Conservation (phyloP, 495 filamentous ascomycete species). For the Trichoderma reesei region DNA sequence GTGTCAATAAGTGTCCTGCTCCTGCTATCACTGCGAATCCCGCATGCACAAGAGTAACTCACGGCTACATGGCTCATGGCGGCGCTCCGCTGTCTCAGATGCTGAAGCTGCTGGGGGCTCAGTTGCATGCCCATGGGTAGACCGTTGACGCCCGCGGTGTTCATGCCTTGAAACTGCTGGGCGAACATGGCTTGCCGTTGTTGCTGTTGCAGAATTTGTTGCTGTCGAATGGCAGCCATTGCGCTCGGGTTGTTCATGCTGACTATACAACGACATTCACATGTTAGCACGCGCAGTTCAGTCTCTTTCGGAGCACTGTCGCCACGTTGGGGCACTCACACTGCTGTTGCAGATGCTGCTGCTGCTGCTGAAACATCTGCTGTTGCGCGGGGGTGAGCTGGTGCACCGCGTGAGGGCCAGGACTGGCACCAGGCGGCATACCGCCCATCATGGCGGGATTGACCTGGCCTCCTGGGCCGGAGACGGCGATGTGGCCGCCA, state of each 20-base stretch:
- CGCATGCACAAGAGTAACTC: neutral
- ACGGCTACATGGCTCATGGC: conserved; percentile 26
- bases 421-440: conserved; percentile 66
- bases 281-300: no score
- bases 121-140: conserved; percentile 54
- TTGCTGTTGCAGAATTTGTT: conserved; percentile 39
- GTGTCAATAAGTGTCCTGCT: conserved; percentile 18
- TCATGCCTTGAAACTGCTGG: conserved; percentile 39
- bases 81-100: conserved; percentile 23
- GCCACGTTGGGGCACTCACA: conserved; percentile 12
- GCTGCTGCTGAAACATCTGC: conserved; percentile 55
- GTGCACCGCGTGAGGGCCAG: conserved; percentile 68
- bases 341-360: conserved; percentile 30
- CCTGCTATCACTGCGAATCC: conserved; percentile 19
- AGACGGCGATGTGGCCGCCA: conserved; percentile 69
- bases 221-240: conserved; percentile 28
- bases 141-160: conserved; percentile 22
- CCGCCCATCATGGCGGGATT: conserved; percentile 69
- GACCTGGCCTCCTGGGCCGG: conserved; percentile 68
- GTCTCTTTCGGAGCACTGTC: no score
- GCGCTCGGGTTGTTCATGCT: conserved; percentile 40
- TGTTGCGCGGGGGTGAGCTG: conserved; percentile 60
- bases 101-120: conserved; percentile 40
- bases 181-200: conserved; percentile 37
- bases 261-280: conserved; percentile 21